Evolutionary conservation across 2,329 filamentous ascomycete genomes (phyloP).

Genomic region (Fusarium praegraminearum): DNA sequence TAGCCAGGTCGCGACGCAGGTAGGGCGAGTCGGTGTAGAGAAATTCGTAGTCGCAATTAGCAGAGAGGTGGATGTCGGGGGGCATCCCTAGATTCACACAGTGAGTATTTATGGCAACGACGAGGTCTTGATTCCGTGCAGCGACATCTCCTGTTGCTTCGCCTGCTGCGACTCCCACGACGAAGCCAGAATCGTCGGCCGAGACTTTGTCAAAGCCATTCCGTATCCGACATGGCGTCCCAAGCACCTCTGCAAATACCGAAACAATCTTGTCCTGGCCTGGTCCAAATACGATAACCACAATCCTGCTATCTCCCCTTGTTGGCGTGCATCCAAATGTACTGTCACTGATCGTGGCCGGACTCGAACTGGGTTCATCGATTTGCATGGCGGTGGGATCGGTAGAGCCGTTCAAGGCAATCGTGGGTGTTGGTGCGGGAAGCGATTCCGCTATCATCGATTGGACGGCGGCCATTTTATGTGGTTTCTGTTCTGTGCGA

Average conservation of each 20-base stretch:
- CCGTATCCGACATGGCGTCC: constrained; percentile 75
- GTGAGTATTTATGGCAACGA: constrained; percentile 81
- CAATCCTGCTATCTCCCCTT: constrained; percentile 68
- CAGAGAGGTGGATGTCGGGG: constrained; percentile 73
- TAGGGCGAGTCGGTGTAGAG: constrained; percentile 80
- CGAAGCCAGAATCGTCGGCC: constrained; percentile 68
- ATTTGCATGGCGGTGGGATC: constrained; percentile 49
- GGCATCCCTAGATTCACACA: constrained; percentile 78
- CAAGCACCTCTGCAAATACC: constrained; percentile 81
- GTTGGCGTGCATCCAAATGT: constrained; percentile 61
- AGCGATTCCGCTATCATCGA: constrained; percentile 53
- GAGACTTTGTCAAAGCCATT: constrained; percentile 66
- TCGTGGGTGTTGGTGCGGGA: constrained; percentile 44
- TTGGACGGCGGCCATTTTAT: constrained; percentile 56
- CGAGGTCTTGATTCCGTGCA: constrained; percentile 66
- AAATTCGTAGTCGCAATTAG: constrained; percentile 85
- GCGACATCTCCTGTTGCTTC: constrained; percentile 69
- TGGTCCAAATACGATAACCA: constrained; percentile 75
- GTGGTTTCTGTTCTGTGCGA: background rate
- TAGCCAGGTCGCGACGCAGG: constrained; percentile 79
- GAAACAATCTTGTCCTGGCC: constrained; percentile 81
- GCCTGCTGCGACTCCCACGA: constrained; percentile 73
- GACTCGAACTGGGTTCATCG: constrained; percentile 53
- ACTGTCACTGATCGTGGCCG: constrained; percentile 53
- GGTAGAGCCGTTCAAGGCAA: constrained; percentile 45